These are phyloP conservation scores for Flaveria trinervia DNA, from an alignment of 129 eudicot genomes.

Conservation along the genomic window DNA sequence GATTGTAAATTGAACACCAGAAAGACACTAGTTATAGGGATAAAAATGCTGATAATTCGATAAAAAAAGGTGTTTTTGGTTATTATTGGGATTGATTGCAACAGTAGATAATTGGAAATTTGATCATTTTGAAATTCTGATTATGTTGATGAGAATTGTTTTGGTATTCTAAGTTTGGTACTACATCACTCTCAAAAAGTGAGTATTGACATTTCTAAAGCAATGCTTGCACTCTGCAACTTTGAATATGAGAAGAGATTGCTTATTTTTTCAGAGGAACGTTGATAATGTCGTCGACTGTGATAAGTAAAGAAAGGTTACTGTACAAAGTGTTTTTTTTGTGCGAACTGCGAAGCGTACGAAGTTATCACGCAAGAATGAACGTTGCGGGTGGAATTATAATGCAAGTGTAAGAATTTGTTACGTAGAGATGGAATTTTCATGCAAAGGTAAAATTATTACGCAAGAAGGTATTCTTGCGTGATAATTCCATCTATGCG, in stretches of 20 bases:
- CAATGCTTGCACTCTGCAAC: constrained; percentile 15
- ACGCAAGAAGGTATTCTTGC: no score
- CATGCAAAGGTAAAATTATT: no score
- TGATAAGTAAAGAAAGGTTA: background rate
- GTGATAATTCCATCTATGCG: no score
- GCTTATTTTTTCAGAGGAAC: background rate
- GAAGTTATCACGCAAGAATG: no score
- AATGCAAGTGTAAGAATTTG: no score
- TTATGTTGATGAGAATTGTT: no score
- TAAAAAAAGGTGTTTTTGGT: background rate
- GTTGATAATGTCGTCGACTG: background rate
- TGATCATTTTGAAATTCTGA: constrained; percentile 5
- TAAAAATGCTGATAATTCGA: background rate
- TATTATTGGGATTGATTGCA: background rate
- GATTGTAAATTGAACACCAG: background rate
- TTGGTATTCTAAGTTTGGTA: no score
- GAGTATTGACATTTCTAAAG: background rate
- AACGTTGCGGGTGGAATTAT: no score
- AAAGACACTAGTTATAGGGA: constrained; percentile 11
- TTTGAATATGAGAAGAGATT: background rate
- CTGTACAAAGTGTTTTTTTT: no score
- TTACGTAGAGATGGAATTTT: no score
- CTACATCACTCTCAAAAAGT: background rate
- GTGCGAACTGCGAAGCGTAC: no score
- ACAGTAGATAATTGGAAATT: background rate